Evolutionary conservation across 2,329 filamentous ascomycete genomes (phyloP).

Genomic region (Cladophialophora yegresii): DNA sequence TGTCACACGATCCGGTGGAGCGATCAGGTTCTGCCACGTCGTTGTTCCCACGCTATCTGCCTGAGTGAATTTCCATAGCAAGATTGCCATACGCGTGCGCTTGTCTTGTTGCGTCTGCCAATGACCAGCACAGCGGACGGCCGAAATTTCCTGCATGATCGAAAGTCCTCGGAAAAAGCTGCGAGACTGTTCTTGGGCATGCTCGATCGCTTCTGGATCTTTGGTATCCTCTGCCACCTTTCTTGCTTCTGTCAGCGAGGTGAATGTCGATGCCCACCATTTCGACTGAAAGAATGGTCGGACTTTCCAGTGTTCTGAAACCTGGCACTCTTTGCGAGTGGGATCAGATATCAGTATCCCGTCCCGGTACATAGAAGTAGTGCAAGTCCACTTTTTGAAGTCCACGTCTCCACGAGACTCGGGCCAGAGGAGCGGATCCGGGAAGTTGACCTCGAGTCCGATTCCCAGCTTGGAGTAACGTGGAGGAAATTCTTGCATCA

Average conservation of each 20-base stretch:
- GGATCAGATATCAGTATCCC: slow-evolving; percentile 38
- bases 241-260: slow-evolving; percentile 45
- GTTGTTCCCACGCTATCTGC: slow-evolving; percentile 48
- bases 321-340: slow-evolving; percentile 39
- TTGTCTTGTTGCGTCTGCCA: slow-evolving; percentile 36
- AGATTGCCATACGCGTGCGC: slow-evolving; percentile 46
- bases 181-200: slow-evolving; percentile 42
- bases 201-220: slow-evolving; percentile 39
- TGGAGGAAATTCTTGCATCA: slow-evolving; percentile 50
- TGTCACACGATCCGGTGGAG: slow-evolving; percentile 41
- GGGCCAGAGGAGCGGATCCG: slow-evolving; percentile 39
- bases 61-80: slow-evolving; percentile 52
- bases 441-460: slow-evolving; percentile 47
- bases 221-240: slow-evolving; percentile 44
- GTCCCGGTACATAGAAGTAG: slow-evolving; percentile 47
- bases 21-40: slow-evolving; percentile 48
- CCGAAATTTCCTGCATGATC: slow-evolving; percentile 51
- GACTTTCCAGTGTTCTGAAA: slow-evolving; percentile 40
- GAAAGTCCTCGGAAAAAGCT: slow-evolving; percentile 47
- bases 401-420: slow-evolving; percentile 38
- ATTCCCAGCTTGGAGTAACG: slow-evolving; percentile 47
- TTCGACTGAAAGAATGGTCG: slow-evolving; percentile 48
- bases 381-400: slow-evolving; percentile 49
- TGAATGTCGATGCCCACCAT: slow-evolving; percentile 51
- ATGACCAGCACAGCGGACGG: slow-evolving; percentile 37